Evolutionary conservation across 176 grass and related monocot genomes (phyloP), one percentile per base, ranked within the genome.

Genomic region (Cenchrus fungigraminus): DNA sequence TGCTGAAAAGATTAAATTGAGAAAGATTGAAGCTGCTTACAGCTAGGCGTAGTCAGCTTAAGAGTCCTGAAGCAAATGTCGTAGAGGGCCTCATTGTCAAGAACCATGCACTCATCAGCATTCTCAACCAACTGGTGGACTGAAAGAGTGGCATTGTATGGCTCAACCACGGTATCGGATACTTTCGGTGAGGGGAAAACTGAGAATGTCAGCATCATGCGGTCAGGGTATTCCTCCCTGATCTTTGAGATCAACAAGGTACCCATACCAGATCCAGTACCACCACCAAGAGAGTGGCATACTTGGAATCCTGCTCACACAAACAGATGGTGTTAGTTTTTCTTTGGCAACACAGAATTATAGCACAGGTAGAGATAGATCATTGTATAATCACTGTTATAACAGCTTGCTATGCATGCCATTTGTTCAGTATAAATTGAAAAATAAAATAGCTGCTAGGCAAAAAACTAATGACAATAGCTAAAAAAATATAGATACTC

Each of bases 61-160:
- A 94, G 92, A 59, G 92, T 94, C 64, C 92, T 84, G 82, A 94
- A 94, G 71, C 92, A 91, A 49, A 94, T 94, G 46, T 94, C 92
- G 5, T 94, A 94, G 5, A 94, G 89, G 29, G 92, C 92, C 37
- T 94, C 92, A 13, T 94, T 94, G 53, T 94, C 92, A 31, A 94
- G 88, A 62, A 94, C 92, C 92, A 94, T 94, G 46, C 92, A 94
- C 79, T 94, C 92, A 53, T 94, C 92, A 37, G 92, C 92, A 77
- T 94, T 94, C 85, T 94, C 92, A n/a, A 94, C 92, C 43, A 94
- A 71, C 79, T 94, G 92, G 42, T 94, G 92, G 40, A 94, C 92
- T 10, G 92, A 94, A 63, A 94, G 92, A 61, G 92, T 94, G 4
- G 92, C 92, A 62, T 94, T 94, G 74, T 94, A 94, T 19, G 92